Evolutionary conservation across 202 grass and related monocot species (phyloP), one percentile per base, ranked within the genome.

Genomic region (Hordeum pubiflorum): DNA sequence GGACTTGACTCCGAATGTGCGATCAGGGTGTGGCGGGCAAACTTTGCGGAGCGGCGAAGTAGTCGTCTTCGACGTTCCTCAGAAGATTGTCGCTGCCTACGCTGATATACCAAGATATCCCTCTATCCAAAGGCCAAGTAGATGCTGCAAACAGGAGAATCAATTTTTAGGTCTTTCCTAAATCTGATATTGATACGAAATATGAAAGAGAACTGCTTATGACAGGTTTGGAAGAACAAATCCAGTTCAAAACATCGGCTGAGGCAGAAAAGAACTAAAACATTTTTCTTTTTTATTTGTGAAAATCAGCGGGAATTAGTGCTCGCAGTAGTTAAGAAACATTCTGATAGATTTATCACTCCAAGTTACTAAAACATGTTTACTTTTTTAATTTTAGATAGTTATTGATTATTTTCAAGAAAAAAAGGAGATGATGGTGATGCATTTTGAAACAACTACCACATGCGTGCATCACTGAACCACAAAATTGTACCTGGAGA

Each of bases 81-180:
- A 95, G 20, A 9, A 89, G 86, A 86, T 98, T 89, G 12, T 92
- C 95, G 13, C 82, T 88, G 37, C 80, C 87, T 83, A 89, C 86
- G 76, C 86, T 92, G 72, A 95, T 98, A 52, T 86, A 98, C 95
- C 95, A 98, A 5, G 92, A 93, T 82, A 98, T 95, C 14, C 83
- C 95, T 93, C 82, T 91, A 57, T 88, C 82, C 79, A 93, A 40
- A 75, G 79, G 82, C 90, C 83, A 98, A 26, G 81, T 39, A 58
- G 87, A 81, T 3, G 62, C 90, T 89, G 64, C 32, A 69, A 86
- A 77, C 23, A 82, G 44, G 29, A 61, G 40, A 41, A 31, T 66
- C 65, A 37, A 23, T 37, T 78, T 74, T 2, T 1, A 39, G 50
- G 17, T 10, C 29, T 23, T 63, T 24, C 14, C 77, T 58, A 67